Conservation (phyloP, 352 stramenopile genomes). For the Phytophthora pluvialis region DNA sequence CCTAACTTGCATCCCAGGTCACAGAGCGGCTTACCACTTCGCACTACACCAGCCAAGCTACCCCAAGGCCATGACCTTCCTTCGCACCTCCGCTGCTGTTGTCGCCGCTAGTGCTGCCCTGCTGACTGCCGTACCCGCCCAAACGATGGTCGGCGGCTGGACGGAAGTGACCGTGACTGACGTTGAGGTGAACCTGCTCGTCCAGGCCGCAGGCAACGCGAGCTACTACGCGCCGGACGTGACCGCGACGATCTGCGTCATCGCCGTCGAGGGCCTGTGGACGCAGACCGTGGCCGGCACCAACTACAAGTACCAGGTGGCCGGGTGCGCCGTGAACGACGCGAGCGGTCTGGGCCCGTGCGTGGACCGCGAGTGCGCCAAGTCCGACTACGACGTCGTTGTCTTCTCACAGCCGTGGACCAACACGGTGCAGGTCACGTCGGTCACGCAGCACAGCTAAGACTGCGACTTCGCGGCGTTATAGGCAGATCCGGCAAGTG, state of each 20-base stretch:
- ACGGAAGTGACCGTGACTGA: conserved; percentile 29
- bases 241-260: conserved; percentile 45
- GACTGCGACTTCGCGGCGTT: background rate
- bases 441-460: conserved; percentile 38
- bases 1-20: conserved; percentile 19
- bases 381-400: conserved; percentile 40
- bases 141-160: conserved; percentile 31
- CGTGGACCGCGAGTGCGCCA: conserved; percentile 38
- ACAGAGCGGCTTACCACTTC: conserved; percentile 22
- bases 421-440: conserved; percentile 46
- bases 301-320: conserved; percentile 59
- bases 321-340: conserved; percentile 45
- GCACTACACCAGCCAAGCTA: background rate
- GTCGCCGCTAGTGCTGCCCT: conserved; percentile 4
- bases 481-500: too few relatives aligned
- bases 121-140: conserved; percentile 15
- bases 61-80: conserved; percentile 12
- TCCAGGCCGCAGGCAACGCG: conserved; percentile 34
- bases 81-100: conserved; percentile 11
- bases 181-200: conserved; percentile 36
- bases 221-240: conserved; percentile 43
- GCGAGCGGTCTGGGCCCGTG: conserved; percentile 41
- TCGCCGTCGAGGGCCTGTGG: conserved; percentile 40
- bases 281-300: conserved; percentile 55
- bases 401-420: conserved; percentile 49